Base-by-base conservation (phyloP, 257 asterid species). In the Craterostigma plantagineum region DNA sequence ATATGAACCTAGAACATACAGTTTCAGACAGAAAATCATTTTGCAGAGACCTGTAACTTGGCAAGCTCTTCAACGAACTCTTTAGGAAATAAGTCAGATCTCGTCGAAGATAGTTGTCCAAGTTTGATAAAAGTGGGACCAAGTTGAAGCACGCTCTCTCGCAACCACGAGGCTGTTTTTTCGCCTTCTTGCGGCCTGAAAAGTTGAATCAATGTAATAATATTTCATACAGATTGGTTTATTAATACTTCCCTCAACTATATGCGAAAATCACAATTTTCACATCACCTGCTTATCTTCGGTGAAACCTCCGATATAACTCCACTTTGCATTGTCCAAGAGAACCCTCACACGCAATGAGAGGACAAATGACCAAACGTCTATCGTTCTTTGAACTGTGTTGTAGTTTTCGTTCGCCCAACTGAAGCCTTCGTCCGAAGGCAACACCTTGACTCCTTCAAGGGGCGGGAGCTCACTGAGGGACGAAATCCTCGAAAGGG, bases 111-210 rank as follows among this genome's bases (percentile, higher is more conserved):
- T 51, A 81, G 46, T 45, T 87, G 98, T 33, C 98, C 98, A n/a
- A 87, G 80, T 67, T 87, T 87, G 55, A 87, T 87, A 54, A 87
- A 82, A 43, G 98, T 87, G 0, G 98, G 98, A 17, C 98, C 98
- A 54, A 87, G 95, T 64, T 87, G 95, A 63, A 87, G 58, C 51
- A 82, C 90, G 17, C 63, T 58, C 48, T 82, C 95, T 42, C 95
- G 61, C 56, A 82, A 62, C 98, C 98, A 87, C 2, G 93, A 82
- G 27, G 98, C 93, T 18, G 98, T n/a, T 87, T 47, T 17, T 12
- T 7, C 82, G 66, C 58, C 95, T 72, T 68, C 92, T 76, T 35
- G 46, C 46, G 55, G 38, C 70, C 93, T 86, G 70, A 45, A 43
- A 35, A 59, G 0, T 18, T 9, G 10, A 43, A 43, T 8, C 13